Base-by-base conservation (phyloP, 306 rosid species). In the Alnus glutinosa region DNA sequence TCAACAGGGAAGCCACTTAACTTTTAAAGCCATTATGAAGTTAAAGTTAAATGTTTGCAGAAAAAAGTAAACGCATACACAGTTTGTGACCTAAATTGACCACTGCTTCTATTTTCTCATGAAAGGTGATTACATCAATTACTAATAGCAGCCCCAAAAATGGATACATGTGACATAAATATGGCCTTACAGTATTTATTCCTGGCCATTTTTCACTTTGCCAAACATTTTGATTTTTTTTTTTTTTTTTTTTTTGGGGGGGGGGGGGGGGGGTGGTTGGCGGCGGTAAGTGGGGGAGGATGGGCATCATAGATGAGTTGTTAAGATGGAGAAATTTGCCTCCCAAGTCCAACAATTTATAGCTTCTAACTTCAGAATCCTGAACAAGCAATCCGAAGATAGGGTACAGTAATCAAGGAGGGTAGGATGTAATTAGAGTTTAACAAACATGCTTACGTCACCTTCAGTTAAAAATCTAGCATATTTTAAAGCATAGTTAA, bases 381-480 rank as follows among this genome's bases (percentile, higher is more conserved):
- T 73, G 44, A 62, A n/a, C 32, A 74, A 1, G 52, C 23, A 23
- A 30, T 48, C 19, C 15, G 44, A 19, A 50, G 5, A 7, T 14
- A 57, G n/a, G 68, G n/a, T 32, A 30, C 9, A 28, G 63, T n/a
- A 55, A 18, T 55, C 62, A 55, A 19, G 62, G 15, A n/a, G 10
- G 30, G 15, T 23, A 23, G 66, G 37, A 58, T 58, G 34, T 23
- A 61, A 71, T n/a, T 47, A 4, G 66, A 42, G 54, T 68, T 54
- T 59, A 59, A 51, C 72, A 42, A 23, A 71, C 32, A 79, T 37
- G 15, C 4, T 61, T 51, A 79, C 19, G 30, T 10, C 47, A 63
- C 54, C 55, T 52, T 19, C 10, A 28, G 50, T 42, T 62, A 67
- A 5, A 62, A 44, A 61, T 23, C 61, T 30, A 23, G 3, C 68